A percentile compares a stretch with the other conserved stretches of the same genome.
These are phyloP conservation scores for Glonium stellatum DNA, from an alignment of 495 filamentous ascomycete species.

Conservation along the genomic window DNA sequence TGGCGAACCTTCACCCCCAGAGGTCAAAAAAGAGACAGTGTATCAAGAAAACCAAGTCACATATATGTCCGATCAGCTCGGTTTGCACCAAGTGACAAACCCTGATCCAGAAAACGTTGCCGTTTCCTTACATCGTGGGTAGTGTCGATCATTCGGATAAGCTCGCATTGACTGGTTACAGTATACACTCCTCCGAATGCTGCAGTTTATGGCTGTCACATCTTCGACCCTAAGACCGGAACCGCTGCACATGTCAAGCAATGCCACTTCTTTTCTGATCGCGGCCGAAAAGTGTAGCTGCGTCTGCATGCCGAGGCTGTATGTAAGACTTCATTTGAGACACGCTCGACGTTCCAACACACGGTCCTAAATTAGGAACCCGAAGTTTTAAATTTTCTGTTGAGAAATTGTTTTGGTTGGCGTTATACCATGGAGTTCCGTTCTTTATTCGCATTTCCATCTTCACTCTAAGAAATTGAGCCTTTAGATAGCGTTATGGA, in stretches of 20 bases:
- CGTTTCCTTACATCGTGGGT: slow-evolving; percentile 76
- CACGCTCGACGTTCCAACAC: too few species aligned
- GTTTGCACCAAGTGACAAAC: slow-evolving; percentile 77
- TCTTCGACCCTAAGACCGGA: slow-evolving; percentile 67
- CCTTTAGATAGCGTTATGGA: too few species aligned
- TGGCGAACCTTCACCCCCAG: slow-evolving; percentile 47
- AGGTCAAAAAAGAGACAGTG: slow-evolving; percentile 46
- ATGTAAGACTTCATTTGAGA: background rate
- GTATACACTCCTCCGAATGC: slow-evolving; percentile 91
- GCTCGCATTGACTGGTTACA: slow-evolving; percentile 36
- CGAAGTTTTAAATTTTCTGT: too few species aligned
- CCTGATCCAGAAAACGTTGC: slow-evolving; percentile 61
- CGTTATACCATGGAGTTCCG: too few species aligned
- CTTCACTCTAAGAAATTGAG: too few species aligned
- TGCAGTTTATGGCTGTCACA: slow-evolving; percentile 61
- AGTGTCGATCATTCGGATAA: background rate
- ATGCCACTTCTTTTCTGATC: slow-evolving; percentile 53
- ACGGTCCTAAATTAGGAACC: too few species aligned
- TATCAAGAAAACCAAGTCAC: slow-evolving; percentile 60
- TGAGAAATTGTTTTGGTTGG: too few species aligned
- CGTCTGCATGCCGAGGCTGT: background rate
- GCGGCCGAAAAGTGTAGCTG: slow-evolving; percentile 29
- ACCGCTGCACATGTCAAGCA: slow-evolving; percentile 62
- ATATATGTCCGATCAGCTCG: slow-evolving; percentile 81
- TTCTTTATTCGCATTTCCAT: too few species aligned